A percentile compares a stretch with the other conserved stretches of the same genome.
Conservation (phyloP, 257 asterid genomes). For the Nicotiana knightiana region DNA sequence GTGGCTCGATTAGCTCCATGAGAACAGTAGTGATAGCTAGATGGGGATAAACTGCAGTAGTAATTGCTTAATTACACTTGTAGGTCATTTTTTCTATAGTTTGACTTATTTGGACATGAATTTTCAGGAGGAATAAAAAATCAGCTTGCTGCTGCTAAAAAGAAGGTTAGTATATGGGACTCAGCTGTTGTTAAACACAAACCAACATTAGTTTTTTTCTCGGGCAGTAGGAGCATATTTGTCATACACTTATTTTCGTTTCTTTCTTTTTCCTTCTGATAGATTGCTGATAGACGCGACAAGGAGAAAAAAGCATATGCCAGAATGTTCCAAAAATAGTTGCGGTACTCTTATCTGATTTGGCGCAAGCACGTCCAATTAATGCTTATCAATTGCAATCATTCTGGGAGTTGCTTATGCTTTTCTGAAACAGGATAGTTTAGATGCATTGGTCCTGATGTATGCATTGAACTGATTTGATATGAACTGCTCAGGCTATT, state of each 20-base stretch:
- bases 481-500: slow-evolving; percentile 4
- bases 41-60: background rate
- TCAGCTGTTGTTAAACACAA: background rate
- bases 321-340: slow-evolving; percentile 53
- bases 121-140: slow-evolving; percentile 70
- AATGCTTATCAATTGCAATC: background rate
- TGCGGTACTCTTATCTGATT: slow-evolving; percentile 22
- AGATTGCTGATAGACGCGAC: slow-evolving; percentile 74
- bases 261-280: slow-evolving; percentile 10
- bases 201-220: background rate
- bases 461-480: background rate
- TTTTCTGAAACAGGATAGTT: slow-evolving; percentile 2
- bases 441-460: background rate
- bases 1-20: background rate
- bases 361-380: background rate
- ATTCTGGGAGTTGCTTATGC: background rate
- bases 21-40: background rate
- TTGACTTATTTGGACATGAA: slow-evolving; percentile 9
- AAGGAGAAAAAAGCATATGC: slow-evolving; percentile 73
- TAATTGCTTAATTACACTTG: background rate
- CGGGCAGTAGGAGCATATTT: background rate
- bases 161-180: slow-evolving; percentile 45
- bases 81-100: background rate
- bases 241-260: background rate
- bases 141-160: slow-evolving; percentile 72